Percentiles rank a stretch among this genome's conserved stretches.
phyloP scores from a whole-genome alignment of 805 yeast species.

The Kregervanrija fluxuum region DNA sequence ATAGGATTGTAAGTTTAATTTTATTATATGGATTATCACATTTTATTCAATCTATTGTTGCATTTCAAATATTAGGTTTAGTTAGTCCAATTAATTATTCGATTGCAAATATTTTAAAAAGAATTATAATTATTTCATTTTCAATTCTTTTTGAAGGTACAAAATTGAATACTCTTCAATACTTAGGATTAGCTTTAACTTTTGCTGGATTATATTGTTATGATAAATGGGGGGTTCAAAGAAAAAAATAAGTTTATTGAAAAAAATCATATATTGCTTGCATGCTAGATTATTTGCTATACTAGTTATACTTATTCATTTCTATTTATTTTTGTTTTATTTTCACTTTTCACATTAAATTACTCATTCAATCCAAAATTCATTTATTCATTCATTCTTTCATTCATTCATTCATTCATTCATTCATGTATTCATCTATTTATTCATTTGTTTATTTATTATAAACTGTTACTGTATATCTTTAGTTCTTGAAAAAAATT shows the following conservation, averaged over 20 bases:
- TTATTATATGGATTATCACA: conserved; percentile 62
- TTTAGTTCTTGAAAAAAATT: no score
- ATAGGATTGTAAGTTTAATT: conserved; percentile 31
- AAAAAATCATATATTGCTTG: background rate
- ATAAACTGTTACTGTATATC: no score
- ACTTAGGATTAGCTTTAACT: conserved; percentile 49
- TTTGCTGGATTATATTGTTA: conserved; percentile 60
- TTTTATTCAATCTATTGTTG: conserved; percentile 64
- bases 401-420: background rate
- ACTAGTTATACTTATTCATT: no score
- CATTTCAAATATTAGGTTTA: conserved; percentile 67
- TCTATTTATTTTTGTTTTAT: no score
- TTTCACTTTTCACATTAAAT: no score
- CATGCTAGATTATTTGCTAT: no score
- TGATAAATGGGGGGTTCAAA: conserved; percentile 55
- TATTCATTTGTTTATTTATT: no score
- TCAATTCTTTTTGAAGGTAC: conserved; percentile 60
- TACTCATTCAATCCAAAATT: no score
- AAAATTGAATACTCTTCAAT: conserved; percentile 32
- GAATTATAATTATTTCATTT: conserved; percentile 62
- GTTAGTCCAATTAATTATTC: conserved; percentile 74
- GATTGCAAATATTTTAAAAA: conserved; percentile 68
- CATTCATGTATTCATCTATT: no score
- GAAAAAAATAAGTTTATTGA: conserved; percentile 10
- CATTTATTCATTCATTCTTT: background rate